These are phyloP conservation scores for Capsella bursapastoris DNA, from an alignment of 345 rosid genomes.

Conservation along the genomic window DNA sequence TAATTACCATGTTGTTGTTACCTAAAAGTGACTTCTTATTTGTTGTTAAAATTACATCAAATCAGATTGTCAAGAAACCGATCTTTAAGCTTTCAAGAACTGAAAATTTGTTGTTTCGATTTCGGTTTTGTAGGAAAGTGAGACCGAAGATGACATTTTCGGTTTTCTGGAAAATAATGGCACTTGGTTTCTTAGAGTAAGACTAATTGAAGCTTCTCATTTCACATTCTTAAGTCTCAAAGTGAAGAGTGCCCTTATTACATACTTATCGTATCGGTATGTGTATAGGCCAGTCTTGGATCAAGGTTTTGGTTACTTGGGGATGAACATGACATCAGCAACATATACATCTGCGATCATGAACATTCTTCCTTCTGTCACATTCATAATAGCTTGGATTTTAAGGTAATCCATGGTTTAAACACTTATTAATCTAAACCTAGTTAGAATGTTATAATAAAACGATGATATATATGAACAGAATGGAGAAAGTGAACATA, in stretches of 20 bases:
- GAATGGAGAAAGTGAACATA: conserved; percentile 62
- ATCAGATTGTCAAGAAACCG: not conserved
- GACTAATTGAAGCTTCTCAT: not conserved
- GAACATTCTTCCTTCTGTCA: conserved; percentile 82
- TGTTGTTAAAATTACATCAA: not conserved
- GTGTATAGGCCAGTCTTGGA: conserved; percentile 68
- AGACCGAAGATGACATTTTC: conserved; percentile 80
- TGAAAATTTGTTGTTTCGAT: not conserved
- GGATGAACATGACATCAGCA: conserved; percentile 71
- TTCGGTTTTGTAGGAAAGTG: conserved; percentile 54
- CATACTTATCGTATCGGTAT: not conserved
- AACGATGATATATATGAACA: conserved; percentile 16
- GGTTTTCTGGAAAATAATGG: conserved; percentile 62
- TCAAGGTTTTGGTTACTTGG: no score
- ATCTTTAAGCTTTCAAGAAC: not conserved
- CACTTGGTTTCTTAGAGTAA: conserved; percentile 75
- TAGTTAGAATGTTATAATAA: not conserved
- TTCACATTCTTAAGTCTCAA: not conserved
- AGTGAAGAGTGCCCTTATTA: not conserved
- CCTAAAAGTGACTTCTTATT: not conserved
- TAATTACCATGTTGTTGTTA: not conserved
- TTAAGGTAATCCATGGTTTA: conserved; percentile 50
- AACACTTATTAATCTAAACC: not conserved
- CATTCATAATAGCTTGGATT: conserved; percentile 68
- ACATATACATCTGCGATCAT: conserved; percentile 70